A percentile compares a stretch with the other conserved stretches of the same genome.
phyloP scores from a whole-genome alignment of 179 eudicot species.

The Beta lomatogona region DNA sequence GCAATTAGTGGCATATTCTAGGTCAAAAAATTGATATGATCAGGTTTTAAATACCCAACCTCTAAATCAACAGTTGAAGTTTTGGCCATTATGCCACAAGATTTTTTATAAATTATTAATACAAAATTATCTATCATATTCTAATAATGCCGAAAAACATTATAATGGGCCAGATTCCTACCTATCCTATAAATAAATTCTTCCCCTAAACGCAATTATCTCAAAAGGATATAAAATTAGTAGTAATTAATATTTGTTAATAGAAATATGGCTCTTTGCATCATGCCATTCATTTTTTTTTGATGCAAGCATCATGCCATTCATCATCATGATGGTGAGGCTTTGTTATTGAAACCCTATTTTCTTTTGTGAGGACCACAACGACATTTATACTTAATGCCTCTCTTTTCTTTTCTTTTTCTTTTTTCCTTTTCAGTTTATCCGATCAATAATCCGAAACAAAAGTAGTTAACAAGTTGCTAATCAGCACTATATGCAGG shows the following conservation, averaged over 20 bases:
- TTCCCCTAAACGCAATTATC: not conserved
- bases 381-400: not conserved
- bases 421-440: not conserved
- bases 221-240: not conserved
- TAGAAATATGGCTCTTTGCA: not conserved
- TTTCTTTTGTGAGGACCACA: constrained; percentile 15
- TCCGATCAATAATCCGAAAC: not conserved
- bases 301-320: constrained; percentile 12
- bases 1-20: too few species aligned
- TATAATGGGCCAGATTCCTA: too few species aligned
- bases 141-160: too few species aligned
- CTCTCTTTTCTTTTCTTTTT: too few species aligned
- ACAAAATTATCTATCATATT: too few species aligned
- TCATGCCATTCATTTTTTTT: constrained; percentile 18
- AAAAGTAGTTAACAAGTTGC: not conserved
- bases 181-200: too few species aligned
- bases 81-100: too few species aligned
- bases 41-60: too few species aligned
- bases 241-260: not conserved
- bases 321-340: constrained; percentile 16
- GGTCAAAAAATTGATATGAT: too few species aligned
- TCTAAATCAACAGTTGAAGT: too few species aligned
- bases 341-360: not conserved
- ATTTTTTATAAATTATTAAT: too few species aligned
- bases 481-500: not conserved